Evolutionary conservation across 2,329 filamentous ascomycete genomes (phyloP).

Genomic region (Pseudogymnoascus sp.): DNA sequence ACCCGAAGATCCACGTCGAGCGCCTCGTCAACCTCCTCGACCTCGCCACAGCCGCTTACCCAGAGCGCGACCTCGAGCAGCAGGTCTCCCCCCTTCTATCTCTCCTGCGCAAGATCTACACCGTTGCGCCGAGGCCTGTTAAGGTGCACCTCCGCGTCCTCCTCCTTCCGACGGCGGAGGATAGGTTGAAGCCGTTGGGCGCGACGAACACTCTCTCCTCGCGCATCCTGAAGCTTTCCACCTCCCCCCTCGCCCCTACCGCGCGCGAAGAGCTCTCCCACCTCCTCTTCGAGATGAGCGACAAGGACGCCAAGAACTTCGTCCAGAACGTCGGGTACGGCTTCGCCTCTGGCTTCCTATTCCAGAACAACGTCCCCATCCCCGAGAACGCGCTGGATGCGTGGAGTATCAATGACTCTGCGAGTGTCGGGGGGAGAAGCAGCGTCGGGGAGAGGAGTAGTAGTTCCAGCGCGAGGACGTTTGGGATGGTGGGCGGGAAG

Average conservation of each 20-base stretch:
- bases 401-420: conserved; percentile 28
- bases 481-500: conserved; percentile 21
- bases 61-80: conserved; percentile 62
- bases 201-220: conserved; percentile 65
- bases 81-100: conserved; percentile 65
- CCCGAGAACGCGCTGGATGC: conserved; percentile 57
- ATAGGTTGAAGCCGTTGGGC: conserved; percentile 71
- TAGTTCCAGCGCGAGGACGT: conserved; percentile 25
- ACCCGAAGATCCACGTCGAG: conserved; percentile 50
- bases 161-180: conserved; percentile 68
- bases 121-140: conserved; percentile 54
- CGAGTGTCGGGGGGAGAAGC: conserved; percentile 12
- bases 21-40: conserved; percentile 64
- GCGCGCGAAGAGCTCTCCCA: conserved; percentile 67
- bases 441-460: conserved; percentile 23
- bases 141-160: conserved; percentile 53
- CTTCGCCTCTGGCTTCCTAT: conserved; percentile 82
- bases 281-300: conserved; percentile 80
- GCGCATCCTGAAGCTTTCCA: conserved; percentile 67
- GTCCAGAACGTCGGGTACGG: conserved; percentile 92
- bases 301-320: conserved; percentile 68
- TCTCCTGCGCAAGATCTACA: conserved; percentile 62
- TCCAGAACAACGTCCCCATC: conserved; percentile 72
- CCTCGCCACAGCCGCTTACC: conserved; percentile 53
- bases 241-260: conserved; percentile 60